Evolutionary conservation across 352 stramenopile genomes (phyloP), one percentile per base, ranked within the genome.

Genomic region (Globisporangium paroecandrum): DNA sequence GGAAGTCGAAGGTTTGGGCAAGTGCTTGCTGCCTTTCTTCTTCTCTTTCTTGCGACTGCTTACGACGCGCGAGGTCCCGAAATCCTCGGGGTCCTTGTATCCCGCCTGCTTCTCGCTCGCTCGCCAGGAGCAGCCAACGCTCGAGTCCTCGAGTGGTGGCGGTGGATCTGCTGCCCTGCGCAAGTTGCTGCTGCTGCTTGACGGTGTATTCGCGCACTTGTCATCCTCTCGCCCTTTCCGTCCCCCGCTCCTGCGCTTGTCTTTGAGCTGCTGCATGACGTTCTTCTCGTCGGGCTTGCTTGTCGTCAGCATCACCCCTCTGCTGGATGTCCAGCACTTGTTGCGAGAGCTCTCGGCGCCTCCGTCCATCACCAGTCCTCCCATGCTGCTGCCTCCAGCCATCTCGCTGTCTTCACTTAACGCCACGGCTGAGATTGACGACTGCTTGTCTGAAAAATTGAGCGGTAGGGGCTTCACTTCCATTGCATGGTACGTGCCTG

Each of bases 231-330:
- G 72, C 18, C 73, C 65, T 32, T 77, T 74, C 12, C 76, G 77
- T 25, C 72, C 77, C 0, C 77, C 77, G 46, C 72, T 83, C 34
- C 76, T 71, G 22, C 77, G 71, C 66, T 84, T 85, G 4, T 87
- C 77, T 63, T 76, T 81, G 46, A 55, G 20, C 1, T 46, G 46
- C 24, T 65, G 6, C n/a, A 65, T 20, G 5, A 67, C 32, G 24
- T 34, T 71, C 62, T 85, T 87, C 24, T 87, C 79, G 53, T 87
- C 79, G 18, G 76, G 65, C 20, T 59, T 69, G 12, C 43, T 64
- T 13, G 55, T 10, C 20, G 20, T 29, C 38, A 43, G 36, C 9
- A 53, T 22, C 6, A 41, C 10, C n/a, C 22, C 15, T 51, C 76
- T 76, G 57, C 62, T 81, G 10, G 74, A 72, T 47, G 69, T 76